Evolutionary conservation across 1,284 basidiomycete species (phyloP).

Genomic region (Cryptococcus amylolentus): DNA sequence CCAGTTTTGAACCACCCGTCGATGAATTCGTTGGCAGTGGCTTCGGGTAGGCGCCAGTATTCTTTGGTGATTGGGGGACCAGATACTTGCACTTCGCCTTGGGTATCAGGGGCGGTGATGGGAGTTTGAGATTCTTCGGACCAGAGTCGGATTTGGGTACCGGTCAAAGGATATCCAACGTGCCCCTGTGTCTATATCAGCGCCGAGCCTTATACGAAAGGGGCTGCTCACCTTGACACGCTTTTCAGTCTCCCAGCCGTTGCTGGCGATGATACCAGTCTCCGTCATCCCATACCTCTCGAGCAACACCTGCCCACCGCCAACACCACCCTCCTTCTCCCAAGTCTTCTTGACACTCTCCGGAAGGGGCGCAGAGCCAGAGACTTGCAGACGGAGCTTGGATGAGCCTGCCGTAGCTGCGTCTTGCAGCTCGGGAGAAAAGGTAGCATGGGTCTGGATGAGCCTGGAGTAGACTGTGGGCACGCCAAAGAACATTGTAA

Average conservation of each 20-base stretch:
- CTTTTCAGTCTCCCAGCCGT: constrained; percentile 37
- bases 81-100: constrained; percentile 41
- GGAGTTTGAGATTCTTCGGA: constrained; percentile 18
- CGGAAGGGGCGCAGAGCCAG: constrained; percentile 43
- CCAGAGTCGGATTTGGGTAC: constrained; percentile 39
- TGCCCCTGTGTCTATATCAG: constrained; percentile 26
- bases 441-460: constrained; percentile 20
- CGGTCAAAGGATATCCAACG: constrained; percentile 38
- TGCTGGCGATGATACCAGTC: constrained; percentile 43
- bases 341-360: constrained; percentile 38
- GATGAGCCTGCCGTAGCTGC: constrained; percentile 31
- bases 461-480: constrained; percentile 37
- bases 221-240: constrained; percentile 28
- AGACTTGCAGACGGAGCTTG: constrained; percentile 39
- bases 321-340: constrained; percentile 31
- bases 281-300: constrained; percentile 49
- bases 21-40: constrained; percentile 34
- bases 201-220: neutral
- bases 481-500: constrained; percentile 39
- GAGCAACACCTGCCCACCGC: constrained; percentile 40
- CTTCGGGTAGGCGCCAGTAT: constrained; percentile 42
- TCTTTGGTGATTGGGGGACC: constrained; percentile 39
- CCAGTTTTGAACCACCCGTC: constrained; percentile 49
- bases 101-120: constrained; percentile 19
- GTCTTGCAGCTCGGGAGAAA: constrained; percentile 19